Base-by-base conservation (phyloP, 208 protist genomes). In the Crithidia acanthocephali region DNA sequence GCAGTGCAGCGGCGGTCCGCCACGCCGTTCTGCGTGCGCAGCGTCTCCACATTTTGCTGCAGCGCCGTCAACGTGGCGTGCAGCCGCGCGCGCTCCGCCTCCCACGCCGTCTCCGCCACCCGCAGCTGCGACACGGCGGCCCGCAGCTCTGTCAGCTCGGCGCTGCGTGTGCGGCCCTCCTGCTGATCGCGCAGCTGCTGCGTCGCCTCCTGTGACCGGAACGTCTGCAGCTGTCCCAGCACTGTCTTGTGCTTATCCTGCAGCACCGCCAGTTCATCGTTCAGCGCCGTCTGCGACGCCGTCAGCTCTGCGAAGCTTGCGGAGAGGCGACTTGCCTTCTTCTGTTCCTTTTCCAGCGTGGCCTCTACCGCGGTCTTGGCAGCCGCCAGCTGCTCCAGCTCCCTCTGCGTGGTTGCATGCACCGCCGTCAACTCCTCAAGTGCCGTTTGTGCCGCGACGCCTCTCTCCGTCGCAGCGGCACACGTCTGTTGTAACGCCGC, bases 271-370 rank as follows among this genome's bases (percentile, higher is more conserved):
- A 68, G 33, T 33, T 78, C 65, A 22, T 59, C 72, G 27, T n/a
- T 65, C 56, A 56, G 53, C 20, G 53, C 10, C 18, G 50, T 40
- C 30, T 47, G 72, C 30, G 37, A 65, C 62, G 16, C 59, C 28
- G 27, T 77, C 52, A 58, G 18, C 48, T 83, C 76, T 25, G 63
- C 18, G 37, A 70, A 33, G 48, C 85, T 75, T 42, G 79, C 76
- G 15, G 74, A 58, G 20, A 77, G 74, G 23, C 68, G 58, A 23
- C 48, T 55, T 15, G 70, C 58, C 71, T 67, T 74, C 7, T 76
- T 58, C 60, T 74, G 48, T 44, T 80, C 67, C 62, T 53, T 50
- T 13, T 76, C 62, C 32, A 76, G 53, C n/a, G 74, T 32, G n/a
- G 64, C 42, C 50, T 62, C 72, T 15, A 66, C 72, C 15, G 82